Evolutionary conservation across 805 yeast species (phyloP).

Genomic region (Wickerhamiella siamensis): DNA sequence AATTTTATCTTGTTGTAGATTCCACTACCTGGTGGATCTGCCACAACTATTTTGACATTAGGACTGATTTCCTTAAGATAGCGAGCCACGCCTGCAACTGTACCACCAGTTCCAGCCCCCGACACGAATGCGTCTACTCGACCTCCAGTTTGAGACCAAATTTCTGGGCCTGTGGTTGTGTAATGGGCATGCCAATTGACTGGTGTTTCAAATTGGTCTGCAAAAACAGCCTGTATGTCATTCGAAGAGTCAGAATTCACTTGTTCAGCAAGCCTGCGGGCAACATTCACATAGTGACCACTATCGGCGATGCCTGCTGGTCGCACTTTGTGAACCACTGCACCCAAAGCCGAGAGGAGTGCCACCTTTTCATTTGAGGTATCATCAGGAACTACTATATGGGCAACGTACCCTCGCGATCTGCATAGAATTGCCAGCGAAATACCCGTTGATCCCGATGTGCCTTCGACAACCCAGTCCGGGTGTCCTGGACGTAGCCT

Average conservation of each 20-base stretch:
- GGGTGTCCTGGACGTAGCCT: slow-evolving; percentile 43
- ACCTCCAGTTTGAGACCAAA: slow-evolving; percentile 56
- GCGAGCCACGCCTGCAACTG: slow-evolving; percentile 80
- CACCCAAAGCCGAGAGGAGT: slow-evolving; percentile 62
- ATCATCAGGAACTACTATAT: slow-evolving; percentile 90
- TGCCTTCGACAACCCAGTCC: slow-evolving; percentile 81
- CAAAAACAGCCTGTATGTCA: slow-evolving; percentile 55
- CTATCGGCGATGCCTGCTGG: slow-evolving; percentile 96
- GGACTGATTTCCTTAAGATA: slow-evolving; percentile 44
- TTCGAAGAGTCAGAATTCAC: slow-evolving; percentile 26
- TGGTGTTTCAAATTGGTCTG: slow-evolving; percentile 91
- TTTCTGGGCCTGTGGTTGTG: slow-evolving; percentile 81
- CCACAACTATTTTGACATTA: slow-evolving; percentile 42
- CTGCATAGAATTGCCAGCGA: slow-evolving; percentile 83
- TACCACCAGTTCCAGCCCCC: slow-evolving; percentile 96
- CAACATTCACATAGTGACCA: slow-evolving; percentile 81
- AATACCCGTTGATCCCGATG: slow-evolving; percentile 94
- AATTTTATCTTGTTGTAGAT: slow-evolving; percentile 66
- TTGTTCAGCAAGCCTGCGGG: slow-evolving; percentile 48
- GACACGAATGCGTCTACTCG: slow-evolving; percentile 62
- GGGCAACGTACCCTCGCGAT: slow-evolving; percentile 77
- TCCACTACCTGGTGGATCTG: slow-evolving; percentile 96
- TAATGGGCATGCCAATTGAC: slow-evolving; percentile 80
- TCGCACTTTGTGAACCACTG: slow-evolving; percentile 66
- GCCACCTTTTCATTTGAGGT: slow-evolving; percentile 73